Conservation (phyloP, 2,329 filamentous ascomycete genomes). For the Colletotrichum tofieldiae region DNA sequence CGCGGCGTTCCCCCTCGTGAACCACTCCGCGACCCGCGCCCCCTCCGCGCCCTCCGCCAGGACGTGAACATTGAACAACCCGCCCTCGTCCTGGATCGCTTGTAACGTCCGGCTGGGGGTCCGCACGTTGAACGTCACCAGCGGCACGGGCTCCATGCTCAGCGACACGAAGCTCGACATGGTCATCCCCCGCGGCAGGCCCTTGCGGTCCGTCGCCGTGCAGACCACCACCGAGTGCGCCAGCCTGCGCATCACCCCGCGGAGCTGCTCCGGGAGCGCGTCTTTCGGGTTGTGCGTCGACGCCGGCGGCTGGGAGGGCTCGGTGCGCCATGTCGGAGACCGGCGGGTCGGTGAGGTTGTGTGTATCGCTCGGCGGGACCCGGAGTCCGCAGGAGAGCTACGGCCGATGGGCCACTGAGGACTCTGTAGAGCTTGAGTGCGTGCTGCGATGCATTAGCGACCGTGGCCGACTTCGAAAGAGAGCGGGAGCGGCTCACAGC, state of each 20-base stretch:
- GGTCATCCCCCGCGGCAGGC: slow-evolving; percentile 66
- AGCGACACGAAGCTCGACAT: slow-evolving; percentile 74
- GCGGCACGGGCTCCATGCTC: slow-evolving; percentile 65
- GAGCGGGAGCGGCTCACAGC: slow-evolving; percentile 6
- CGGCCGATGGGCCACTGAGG: slow-evolving; percentile 11
- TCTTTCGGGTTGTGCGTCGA: slow-evolving; percentile 51
- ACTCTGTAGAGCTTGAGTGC: neutral
- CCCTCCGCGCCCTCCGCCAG: slow-evolving; percentile 64
- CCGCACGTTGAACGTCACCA: slow-evolving; percentile 71
- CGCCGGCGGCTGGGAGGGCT: slow-evolving; percentile 52
- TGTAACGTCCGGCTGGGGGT: slow-evolving; percentile 70
- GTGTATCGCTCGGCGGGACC: slow-evolving; percentile 28
- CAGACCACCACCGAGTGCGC: slow-evolving; percentile 71
- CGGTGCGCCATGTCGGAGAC: slow-evolving; percentile 50
- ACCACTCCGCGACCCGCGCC: slow-evolving; percentile 66
- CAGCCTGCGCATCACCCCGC: slow-evolving; percentile 68
- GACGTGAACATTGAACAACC: slow-evolving; percentile 70
- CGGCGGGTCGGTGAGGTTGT: neutral
- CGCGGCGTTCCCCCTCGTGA: slow-evolving; percentile 64
- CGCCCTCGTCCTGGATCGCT: slow-evolving; percentile 59
- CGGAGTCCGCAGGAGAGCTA: neutral
- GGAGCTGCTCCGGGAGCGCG: slow-evolving; percentile 60
- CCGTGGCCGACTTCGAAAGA: neutral
- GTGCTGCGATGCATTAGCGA: slow-evolving; percentile 18
- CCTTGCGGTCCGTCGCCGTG: slow-evolving; percentile 59